Evolutionary conservation across 331 rosid genomes (phyloP).

Genomic region (Stylosanthes scabra): DNA sequence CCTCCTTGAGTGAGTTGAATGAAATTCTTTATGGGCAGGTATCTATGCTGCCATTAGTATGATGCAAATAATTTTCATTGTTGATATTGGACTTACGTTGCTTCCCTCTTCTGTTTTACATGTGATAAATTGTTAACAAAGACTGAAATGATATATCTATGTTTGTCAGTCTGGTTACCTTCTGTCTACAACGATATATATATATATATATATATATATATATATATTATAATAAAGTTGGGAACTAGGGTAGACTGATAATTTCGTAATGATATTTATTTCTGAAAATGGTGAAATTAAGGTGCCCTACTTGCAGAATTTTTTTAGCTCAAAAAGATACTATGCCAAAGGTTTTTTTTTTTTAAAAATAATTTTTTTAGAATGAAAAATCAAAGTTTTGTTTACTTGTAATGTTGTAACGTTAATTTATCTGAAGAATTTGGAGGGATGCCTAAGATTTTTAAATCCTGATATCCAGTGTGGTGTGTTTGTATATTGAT

Average conservation of each 20-base stretch:
- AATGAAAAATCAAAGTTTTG: not conserved
- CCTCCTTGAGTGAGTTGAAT: conserved; percentile 97
- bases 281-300: conserved; percentile 28
- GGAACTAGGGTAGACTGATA: conserved; percentile 8
- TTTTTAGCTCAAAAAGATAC: conserved; percentile 11
- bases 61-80: conserved; percentile 16
- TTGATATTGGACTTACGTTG: conserved; percentile 17
- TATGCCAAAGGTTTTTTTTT: not conserved
- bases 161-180: conserved; percentile 21
- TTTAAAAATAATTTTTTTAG: no score
- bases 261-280: conserved; percentile 24
- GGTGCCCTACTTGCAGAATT: conserved; percentile 1
- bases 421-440: conserved; percentile 26
- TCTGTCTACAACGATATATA: conserved; percentile 11
- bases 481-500: conserved; percentile 39
- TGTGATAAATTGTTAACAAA: conserved; percentile 24
- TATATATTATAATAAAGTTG: conserved; percentile 19
- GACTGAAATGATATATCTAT: conserved; percentile 20
- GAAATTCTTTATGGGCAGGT: conserved; percentile 98
- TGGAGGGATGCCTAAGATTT: conserved; percentile 32
- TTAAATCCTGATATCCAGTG: conserved; percentile 29
- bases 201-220: conserved; percentile 9
- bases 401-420: conserved; percentile 16
- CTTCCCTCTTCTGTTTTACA: not conserved
- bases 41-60: conserved; percentile 27